A percentile compares a stretch with the other conserved stretches of the same genome.
Conservation (phyloP, 1,284 basidiomycete species). For the Microbotryum saponariae region DNA sequence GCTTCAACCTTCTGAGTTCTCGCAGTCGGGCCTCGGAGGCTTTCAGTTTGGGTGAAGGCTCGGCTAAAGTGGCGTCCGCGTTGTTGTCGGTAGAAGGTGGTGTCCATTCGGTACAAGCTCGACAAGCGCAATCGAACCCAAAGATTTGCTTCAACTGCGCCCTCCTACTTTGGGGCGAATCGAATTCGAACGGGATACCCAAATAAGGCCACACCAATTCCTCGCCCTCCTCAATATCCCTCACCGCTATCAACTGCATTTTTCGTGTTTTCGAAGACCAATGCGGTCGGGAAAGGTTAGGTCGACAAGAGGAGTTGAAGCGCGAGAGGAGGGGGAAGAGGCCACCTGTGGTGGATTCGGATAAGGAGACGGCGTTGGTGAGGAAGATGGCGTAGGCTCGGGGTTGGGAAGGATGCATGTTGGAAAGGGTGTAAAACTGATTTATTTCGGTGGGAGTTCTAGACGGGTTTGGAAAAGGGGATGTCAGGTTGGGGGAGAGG, state of each 20-base stretch:
- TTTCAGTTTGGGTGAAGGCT: not conserved
- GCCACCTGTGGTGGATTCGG: constrained; percentile 18
- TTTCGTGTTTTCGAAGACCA: constrained; percentile 18
- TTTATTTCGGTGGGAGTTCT: constrained; percentile 16
- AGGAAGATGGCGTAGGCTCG: constrained; percentile 30
- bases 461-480: constrained; percentile 1
- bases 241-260: constrained; percentile 17
- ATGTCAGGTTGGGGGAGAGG: not conserved
- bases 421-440: constrained; percentile 27
- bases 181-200: constrained; percentile 24
- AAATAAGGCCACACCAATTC: constrained; percentile 29
- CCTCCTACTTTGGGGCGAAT: constrained; percentile 8
- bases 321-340: constrained; percentile 31
- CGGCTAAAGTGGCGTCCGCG: not conserved
- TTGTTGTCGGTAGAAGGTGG: too few relatives aligned
- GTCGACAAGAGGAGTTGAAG: constrained; percentile 33
- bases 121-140: constrained; percentile 27
- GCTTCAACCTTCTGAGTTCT: constrained; percentile 17
- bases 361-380: constrained; percentile 31
- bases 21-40: constrained; percentile 15
- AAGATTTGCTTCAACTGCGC: constrained; percentile 33
- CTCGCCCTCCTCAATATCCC: constrained; percentile 28
- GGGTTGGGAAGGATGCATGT: constrained; percentile 29
- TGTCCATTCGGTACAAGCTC: constrained; percentile 7
- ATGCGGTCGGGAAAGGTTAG: constrained; percentile 26